Percentiles rank a stretch among this genome's conserved stretches.
Evolutionary conservation across 768 basidiomycete genomes (phyloP).

Genomic region (Leccinum obscurum): DNA sequence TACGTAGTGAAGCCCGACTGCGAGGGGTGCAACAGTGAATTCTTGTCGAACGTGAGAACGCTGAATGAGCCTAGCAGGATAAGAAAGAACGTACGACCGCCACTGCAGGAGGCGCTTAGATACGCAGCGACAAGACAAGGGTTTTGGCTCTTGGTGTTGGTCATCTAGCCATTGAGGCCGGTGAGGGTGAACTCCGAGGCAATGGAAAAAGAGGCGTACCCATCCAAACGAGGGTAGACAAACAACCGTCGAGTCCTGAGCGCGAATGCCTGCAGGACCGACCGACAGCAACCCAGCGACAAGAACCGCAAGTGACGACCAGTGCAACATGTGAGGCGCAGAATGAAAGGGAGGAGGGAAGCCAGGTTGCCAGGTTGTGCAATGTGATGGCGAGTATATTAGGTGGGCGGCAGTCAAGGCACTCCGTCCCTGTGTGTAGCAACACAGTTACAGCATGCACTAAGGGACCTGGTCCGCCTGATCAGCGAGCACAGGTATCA

Average conservation of each 20-base stretch:
- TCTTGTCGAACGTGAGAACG: slow-evolving; percentile 30
- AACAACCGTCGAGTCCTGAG: slow-evolving; percentile 25
- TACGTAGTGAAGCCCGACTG: slow-evolving; percentile 29
- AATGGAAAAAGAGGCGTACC: slow-evolving; percentile 20
- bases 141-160: slow-evolving; percentile 47
- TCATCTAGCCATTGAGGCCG: slow-evolving; percentile 22
- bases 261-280: slow-evolving; percentile 16
- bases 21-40: slow-evolving; percentile 40
- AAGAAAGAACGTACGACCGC: slow-evolving; percentile 38
- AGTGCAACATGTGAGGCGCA: slow-evolving; percentile 5
- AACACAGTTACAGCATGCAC: slow-evolving; percentile 7
- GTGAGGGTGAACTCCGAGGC: not conserved
- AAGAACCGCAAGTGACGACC: slow-evolving; percentile 23
- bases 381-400: too few species aligned
- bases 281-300: slow-evolving; percentile 15
- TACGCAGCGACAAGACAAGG: slow-evolving; percentile 48
- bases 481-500: not conserved
- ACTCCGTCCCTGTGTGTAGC: not conserved
- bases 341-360: slow-evolving; percentile 1
- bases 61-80: slow-evolving; percentile 5
- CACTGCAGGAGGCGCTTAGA: slow-evolving; percentile 43
- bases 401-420: too few species aligned
- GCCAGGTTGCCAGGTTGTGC: too few species aligned
- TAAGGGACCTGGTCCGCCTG: not conserved
- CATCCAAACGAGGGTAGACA: slow-evolving; percentile 28